Evolutionary conservation across 192 early-diverging fungal species (phyloP).

Genomic region (Rhizoclosmatium globosum): DNA sequence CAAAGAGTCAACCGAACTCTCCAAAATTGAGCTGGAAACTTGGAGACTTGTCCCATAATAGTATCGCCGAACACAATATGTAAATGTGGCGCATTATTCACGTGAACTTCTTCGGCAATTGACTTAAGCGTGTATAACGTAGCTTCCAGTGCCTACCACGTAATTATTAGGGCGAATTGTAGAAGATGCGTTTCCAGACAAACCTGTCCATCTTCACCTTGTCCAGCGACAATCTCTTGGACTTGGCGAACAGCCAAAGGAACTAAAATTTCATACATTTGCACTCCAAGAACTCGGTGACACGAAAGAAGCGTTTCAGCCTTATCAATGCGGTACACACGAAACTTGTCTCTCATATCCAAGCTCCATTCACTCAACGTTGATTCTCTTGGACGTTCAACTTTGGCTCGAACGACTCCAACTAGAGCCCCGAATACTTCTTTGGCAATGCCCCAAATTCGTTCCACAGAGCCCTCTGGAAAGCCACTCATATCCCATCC

Average conservation of each 20-base stretch:
- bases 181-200: neutral
- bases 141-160: constrained; percentile 38
- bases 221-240: constrained; percentile 20
- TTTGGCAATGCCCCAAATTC: constrained; percentile 29
- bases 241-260: constrained; percentile 31
- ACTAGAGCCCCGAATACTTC: constrained; percentile 36
- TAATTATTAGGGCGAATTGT: neutral
- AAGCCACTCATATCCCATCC: constrained; percentile 29
- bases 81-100: constrained; percentile 30
- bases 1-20: constrained; percentile 27
- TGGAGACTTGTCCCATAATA: constrained; percentile 33
- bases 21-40: constrained; percentile 15
- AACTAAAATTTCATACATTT: constrained; percentile 35
- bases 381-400: constrained; percentile 36
- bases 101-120: constrained; percentile 39
- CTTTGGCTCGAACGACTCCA: constrained; percentile 33
- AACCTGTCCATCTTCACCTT: constrained; percentile 43
- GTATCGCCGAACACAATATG: constrained; percentile 36
- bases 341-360: constrained; percentile 47
- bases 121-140: constrained; percentile 45
- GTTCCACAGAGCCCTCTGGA: constrained; percentile 19
- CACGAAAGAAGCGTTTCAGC: constrained; percentile 41
- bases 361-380: constrained; percentile 39
- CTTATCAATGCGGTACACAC: constrained; percentile 41
- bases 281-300: constrained; percentile 36